phyloP scores from a whole-genome alignment of 2,329 filamentous ascomycete species.

The Leptodontidium sp. region DNA sequence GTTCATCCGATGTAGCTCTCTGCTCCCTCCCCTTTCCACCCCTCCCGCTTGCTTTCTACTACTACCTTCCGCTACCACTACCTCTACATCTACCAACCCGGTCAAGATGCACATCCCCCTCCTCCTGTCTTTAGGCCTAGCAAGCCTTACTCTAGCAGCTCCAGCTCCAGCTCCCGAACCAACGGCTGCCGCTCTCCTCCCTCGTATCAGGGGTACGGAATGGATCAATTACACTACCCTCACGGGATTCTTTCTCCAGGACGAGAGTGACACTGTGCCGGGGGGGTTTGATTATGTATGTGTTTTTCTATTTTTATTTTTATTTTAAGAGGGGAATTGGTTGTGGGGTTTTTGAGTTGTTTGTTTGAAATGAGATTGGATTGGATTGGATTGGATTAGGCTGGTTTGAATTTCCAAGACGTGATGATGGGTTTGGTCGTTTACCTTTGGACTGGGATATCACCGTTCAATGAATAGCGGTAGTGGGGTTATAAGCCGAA shows the following conservation, averaged over 20 bases:
- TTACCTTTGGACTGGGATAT: too few relatives aligned
- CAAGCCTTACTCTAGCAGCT: neutral
- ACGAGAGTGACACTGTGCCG: constrained; percentile 63
- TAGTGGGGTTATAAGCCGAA: too few relatives aligned
- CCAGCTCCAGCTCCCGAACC: constrained; percentile 19
- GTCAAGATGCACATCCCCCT: constrained; percentile 16
- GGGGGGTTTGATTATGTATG: constrained; percentile 70
- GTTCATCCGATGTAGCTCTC: neutral
- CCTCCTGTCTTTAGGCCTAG: neutral
- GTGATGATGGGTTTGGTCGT: too few relatives aligned
- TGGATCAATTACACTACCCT: constrained; percentile 66
- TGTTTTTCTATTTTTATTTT: constrained; percentile 18
- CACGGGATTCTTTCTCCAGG: constrained; percentile 70
- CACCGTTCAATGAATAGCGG: too few relatives aligned
- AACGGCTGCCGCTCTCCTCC: constrained; percentile 15
- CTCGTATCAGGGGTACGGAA: constrained; percentile 9
- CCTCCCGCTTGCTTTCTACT: too few relatives aligned
- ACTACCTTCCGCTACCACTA: too few relatives aligned
- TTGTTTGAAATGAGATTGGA: too few relatives aligned
- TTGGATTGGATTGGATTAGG: too few relatives aligned
- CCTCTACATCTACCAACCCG: neutral
- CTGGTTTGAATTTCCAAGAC: too few relatives aligned
- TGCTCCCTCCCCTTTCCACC: neutral
- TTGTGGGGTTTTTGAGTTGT: neutral
- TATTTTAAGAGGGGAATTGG: neutral